Base-by-base conservation (phyloP, 768 basidiomycete species). In the Russula abietina region DNA sequence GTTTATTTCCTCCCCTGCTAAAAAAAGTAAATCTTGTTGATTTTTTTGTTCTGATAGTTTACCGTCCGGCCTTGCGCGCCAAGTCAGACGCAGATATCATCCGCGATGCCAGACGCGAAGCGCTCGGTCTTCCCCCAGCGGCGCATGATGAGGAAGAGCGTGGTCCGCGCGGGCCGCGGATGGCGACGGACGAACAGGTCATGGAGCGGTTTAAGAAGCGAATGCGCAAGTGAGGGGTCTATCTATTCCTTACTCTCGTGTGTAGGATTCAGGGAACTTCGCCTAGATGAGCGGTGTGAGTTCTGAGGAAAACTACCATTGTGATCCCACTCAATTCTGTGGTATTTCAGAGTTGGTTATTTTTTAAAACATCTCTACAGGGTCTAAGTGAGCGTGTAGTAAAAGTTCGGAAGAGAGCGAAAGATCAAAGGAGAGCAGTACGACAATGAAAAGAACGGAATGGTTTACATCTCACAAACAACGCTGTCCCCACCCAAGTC, bases 191-290 rank as follows among this genome's bases (percentile, higher is more conserved):
- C 67, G 93, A 97, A 71, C 71, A 89, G 75, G 91, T 91, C 58
- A 91, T 94, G 91, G 93, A 96, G 74, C 85, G 96, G 36, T 98
- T 98, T 81, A 98, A 96, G 81, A 97, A 98, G 76, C 79, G 94
- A 61, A 92, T 93, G 90, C 83, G 88, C 45, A 89, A 87, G 72
- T 91, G 75, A 76, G 36, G 30, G n/a, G n/a, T n/a, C 5, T 22
- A 6, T 22, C 19, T 50, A 26, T 6, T 16, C 16, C 16, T 39
- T 39, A 39, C 16, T 39, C 6, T 39, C 38, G 38, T 6, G 14
- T 50, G 17, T 32, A 1, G 14, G 32, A 19, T 2, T 17, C 43
- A 11, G 9, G 43, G 3, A n/a, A 22, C n/a, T 11, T 45, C 10
- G 43, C n/a, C n/a, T 10, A 22, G n/a, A 22, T 11, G n/a, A 4